Base-by-base conservation (phyloP, 495 filamentous ascomycete species). In the Cladorrhinum samala region DNA sequence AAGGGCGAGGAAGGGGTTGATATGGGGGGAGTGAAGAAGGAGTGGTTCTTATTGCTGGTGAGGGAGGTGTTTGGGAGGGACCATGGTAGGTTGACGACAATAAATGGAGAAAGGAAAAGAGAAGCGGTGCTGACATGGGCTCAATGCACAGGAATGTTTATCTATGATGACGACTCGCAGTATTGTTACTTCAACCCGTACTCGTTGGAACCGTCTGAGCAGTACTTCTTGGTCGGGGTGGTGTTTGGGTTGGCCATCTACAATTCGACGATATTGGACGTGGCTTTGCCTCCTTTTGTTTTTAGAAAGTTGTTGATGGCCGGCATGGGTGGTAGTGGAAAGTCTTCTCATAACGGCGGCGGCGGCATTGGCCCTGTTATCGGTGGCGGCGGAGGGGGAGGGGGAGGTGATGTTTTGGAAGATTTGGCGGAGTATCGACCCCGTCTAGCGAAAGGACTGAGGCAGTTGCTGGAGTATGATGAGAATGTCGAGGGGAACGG, bases 111-210 rank as follows among this genome's bases (percentile, higher is more conserved):
- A 9, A 7, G 33, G 25, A 13, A 0, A 17, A 8, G 3, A n/a
- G 14, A 13, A 4, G 14, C 14, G 23, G 27, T 17, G 9, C 36
- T 49, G 27, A 50, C 58, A 57, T 38, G 57, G 47, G 19, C 1
- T 33, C 11, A 6, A 11, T 6, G 4, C 4, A 9, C 30, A 92
- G 89, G 90, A 0, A 81, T 96, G 62, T 96, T 96, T 65, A 72
- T 87, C 16, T 97, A 95, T 69, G 92, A 96, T 57, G 89, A 95
- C n/a, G 91, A 97, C 57, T 95, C 91, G 4, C 78, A 82, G 33
- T 90, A 88, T 61, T 96, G 91, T 67, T 97, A 97, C 68, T 97
- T 97, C 75, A 97, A 96, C 63, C 88, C 91, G 1, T 80, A 85
- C 61, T 88, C 87, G 39, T 88, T 95, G 59, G 91, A 97, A 66